These are phyloP conservation scores for Diaporthe batatas DNA, from an alignment of 2,329 filamentous ascomycete species.

Conservation along the genomic window DNA sequence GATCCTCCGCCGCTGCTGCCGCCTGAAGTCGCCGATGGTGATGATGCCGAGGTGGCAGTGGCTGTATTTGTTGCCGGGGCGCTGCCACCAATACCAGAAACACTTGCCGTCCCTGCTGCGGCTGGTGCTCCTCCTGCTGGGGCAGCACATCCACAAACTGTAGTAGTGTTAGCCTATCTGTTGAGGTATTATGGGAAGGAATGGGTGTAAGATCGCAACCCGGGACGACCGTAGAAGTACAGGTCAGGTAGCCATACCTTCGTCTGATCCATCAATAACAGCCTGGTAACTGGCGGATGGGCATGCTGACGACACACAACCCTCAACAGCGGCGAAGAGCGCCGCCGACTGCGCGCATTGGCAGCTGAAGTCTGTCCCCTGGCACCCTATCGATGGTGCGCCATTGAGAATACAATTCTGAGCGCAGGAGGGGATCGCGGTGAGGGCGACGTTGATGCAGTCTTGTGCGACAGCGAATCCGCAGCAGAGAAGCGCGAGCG, in stretches of 20 bases:
- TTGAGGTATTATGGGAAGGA: background rate
- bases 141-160: slow-evolving; percentile 40
- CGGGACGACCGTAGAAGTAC: background rate
- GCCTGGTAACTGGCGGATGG: slow-evolving; percentile 46
- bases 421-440: slow-evolving; percentile 50
- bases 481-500: slow-evolving; percentile 22
- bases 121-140: slow-evolving; percentile 15
- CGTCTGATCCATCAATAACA: slow-evolving; percentile 50
- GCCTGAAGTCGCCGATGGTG: slow-evolving; percentile 2
- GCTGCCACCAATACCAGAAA: slow-evolving; percentile 20
- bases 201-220: background rate
- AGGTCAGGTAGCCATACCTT: slow-evolving; percentile 44
- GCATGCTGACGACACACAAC: slow-evolving; percentile 49
- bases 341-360: slow-evolving; percentile 50
- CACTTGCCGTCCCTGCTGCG: slow-evolving; percentile 32
- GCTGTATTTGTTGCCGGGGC: slow-evolving; percentile 31
- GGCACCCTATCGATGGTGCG: slow-evolving; percentile 49
- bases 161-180: background rate
- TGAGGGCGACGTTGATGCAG: slow-evolving; percentile 47
- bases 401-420: slow-evolving; percentile 50
- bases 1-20: background rate
- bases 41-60: slow-evolving; percentile 2
- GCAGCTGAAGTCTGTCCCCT: slow-evolving; percentile 50
- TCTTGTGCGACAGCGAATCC: slow-evolving; percentile 40
- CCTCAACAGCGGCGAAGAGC: slow-evolving; percentile 50